Evolutionary conservation across 1,284 basidiomycete species (phyloP), one percentile per base, ranked within the genome.

Genomic region (Boletellus dicymbophilus): DNA sequence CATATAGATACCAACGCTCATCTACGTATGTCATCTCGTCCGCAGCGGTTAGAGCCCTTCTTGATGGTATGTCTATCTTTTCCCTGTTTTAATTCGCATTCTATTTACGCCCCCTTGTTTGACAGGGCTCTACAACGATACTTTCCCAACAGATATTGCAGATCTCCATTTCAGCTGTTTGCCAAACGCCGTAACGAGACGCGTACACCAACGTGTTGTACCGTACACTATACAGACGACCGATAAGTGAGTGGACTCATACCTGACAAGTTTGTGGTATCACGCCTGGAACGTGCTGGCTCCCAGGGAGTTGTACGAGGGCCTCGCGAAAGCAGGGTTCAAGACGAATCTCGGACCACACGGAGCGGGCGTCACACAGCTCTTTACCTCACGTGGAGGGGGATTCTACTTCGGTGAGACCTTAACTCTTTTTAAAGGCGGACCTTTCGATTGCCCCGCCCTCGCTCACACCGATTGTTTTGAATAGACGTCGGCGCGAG

Each of bases 271-370:
- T n/a, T n/a, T n/a, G n/a, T n/a, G n/a, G n/a, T n/a, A n/a, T n/a
- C n/a, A n/a, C n/a, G n/a, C n/a, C n/a, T n/a, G n/a, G n/a, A n/a
- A n/a, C 16, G 13, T 41, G 6, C 18, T 20, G 13, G 1, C 33
- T 15, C 27, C 7, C n/a, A 61, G 66, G 51, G 72, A 70, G 6
- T 52, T 71, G 15, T 54, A 76, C 4, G 68, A 76, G 0, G 75
- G 74, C 4, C 67, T 80, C 6, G 60, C 68, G 21, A 69, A 65
- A 49, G 74, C 63, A 15, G 77, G 78, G 0, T 80, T 80, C 68
- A 71, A 71, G 53, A 62, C 69, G 0, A 73, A 72, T 54, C 54
- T 66, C 9, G 78, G 77, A 11, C 53, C 53, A 7, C 61, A 78
- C 22, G 67, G 53, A 1, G 51, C 63, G 6, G 77, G 78, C 1